Percentiles rank a stretch among this genome's conserved stretches.
Evolutionary conservation across 192 early-diverging fungal species (phyloP).

Genomic region (Coemansia sp.): DNA sequence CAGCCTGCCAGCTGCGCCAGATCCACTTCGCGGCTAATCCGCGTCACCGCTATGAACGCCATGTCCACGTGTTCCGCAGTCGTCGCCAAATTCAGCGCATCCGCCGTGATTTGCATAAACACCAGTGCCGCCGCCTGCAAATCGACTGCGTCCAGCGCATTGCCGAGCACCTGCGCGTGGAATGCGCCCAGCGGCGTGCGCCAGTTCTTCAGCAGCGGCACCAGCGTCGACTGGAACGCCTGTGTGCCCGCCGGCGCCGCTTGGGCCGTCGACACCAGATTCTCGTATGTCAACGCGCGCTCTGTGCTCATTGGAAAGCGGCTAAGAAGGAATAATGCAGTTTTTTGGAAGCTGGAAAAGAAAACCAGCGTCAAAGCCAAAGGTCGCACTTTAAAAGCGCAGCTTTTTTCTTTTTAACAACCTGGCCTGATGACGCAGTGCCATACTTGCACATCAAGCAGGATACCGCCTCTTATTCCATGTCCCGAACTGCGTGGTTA

Average conservation of each 20-base stretch:
- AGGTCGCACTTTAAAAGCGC: no score
- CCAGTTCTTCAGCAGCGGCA: constrained; percentile 8
- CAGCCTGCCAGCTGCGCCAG: constrained; percentile 13
- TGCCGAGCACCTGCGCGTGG: not conserved
- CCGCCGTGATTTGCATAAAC: constrained; percentile 23
- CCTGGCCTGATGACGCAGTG: no score
- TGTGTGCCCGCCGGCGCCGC: not conserved
- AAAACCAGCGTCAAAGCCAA: not conserved
- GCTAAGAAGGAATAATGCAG: not conserved
- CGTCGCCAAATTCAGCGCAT: constrained; percentile 17
- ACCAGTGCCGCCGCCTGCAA: constrained; percentile 1
- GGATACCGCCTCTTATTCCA: no score
- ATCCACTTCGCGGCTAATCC: not conserved
- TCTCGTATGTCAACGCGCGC: constrained; percentile 1
- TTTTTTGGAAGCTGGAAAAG: no score
- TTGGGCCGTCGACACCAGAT: not conserved
- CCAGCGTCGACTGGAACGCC: not conserved
- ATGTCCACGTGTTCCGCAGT: constrained; percentile 6
- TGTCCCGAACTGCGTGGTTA: no score
- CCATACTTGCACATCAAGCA: no score
- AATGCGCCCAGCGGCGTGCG: not conserved
- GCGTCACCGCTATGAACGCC: constrained; percentile 4
- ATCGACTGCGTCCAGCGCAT: not conserved
- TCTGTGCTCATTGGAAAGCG: not conserved
- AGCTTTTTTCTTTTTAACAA: no score